A percentile compares a stretch with the other conserved stretches of the same genome.
phyloP scores from a whole-genome alignment of 2,329 filamentous ascomycete genomes.

The Samsoniella hepiali region DNA sequence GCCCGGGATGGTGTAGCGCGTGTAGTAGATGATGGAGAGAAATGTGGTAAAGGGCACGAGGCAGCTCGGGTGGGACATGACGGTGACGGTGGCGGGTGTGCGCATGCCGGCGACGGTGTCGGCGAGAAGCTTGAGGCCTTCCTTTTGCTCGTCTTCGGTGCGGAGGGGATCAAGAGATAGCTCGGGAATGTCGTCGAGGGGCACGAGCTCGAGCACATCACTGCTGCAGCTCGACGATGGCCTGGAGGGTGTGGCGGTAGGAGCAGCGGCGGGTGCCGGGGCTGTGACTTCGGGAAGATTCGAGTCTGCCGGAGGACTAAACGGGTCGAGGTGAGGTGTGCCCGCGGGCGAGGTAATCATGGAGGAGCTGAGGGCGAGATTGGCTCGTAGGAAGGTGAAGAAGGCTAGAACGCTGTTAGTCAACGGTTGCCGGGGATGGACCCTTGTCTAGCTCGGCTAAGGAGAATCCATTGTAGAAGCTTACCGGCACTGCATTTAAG shows the following conservation, averaged over 20 bases:
- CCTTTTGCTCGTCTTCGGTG: constrained; percentile 57
- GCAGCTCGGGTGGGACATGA: constrained; percentile 61
- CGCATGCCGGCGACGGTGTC: constrained; percentile 82
- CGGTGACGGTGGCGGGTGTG: constrained; percentile 58
- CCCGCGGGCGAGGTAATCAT: constrained; percentile 61
- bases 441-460: too few species aligned
- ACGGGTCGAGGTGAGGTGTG: constrained; percentile 61
- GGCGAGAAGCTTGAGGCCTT: constrained; percentile 69
- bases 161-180: constrained; percentile 60
- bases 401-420: constrained; percentile 56
- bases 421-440: not conserved
- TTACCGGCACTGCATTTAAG: constrained; percentile 56
- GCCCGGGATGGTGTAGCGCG: constrained; percentile 13
- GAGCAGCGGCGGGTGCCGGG: constrained; percentile 51
- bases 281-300: constrained; percentile 36
- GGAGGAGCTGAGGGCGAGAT: constrained; percentile 65
- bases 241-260: constrained; percentile 46
- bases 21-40: constrained; percentile 41
- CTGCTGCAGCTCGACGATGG: constrained; percentile 32
- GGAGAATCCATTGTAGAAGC: constrained; percentile 23
- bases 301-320: constrained; percentile 27
- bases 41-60: constrained; percentile 45
- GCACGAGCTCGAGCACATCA: constrained; percentile 37
- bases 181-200: constrained; percentile 53
- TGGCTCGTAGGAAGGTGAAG: constrained; percentile 77